These are phyloP conservation scores for Mycena albidolilacea DNA, from an alignment of 768 basidiomycete species.

Conservation along the genomic window DNA sequence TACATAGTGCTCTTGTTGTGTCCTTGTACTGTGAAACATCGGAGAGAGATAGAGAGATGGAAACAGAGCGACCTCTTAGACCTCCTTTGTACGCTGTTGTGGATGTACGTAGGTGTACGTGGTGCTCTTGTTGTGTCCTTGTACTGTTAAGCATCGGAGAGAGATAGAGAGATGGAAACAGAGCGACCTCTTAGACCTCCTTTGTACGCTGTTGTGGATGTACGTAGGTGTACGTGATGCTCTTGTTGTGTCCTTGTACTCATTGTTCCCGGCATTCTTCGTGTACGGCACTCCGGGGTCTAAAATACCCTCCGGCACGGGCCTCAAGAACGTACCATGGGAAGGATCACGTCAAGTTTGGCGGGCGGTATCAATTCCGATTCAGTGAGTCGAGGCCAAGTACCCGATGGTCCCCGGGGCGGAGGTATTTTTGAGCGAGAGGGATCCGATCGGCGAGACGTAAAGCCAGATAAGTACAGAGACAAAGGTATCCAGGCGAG, in stretches of 20 bases:
- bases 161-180: too few relatives aligned
- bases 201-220: too few relatives aligned
- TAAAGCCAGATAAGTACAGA: neutral
- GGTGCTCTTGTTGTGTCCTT: too few relatives aligned
- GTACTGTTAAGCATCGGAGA: too few relatives aligned
- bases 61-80: too few relatives aligned
- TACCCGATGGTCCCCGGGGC: neutral
- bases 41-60: neutral
- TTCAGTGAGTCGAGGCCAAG: neutral
- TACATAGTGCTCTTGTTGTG: too few relatives aligned
- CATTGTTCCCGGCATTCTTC: neutral
- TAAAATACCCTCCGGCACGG: neutral
- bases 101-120: too few relatives aligned
- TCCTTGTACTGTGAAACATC: too few relatives aligned
- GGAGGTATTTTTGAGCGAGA: slow-evolving; percentile 2
- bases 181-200: too few relatives aligned
- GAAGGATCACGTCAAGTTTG: neutral
- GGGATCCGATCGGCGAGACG: neutral
- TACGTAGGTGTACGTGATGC: too few relatives aligned
- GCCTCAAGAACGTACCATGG: neutral
- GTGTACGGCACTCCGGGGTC: neutral
- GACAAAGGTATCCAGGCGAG: neutral
- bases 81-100: too few relatives aligned
- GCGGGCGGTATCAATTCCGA: neutral
- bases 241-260: neutral